Evolutionary conservation across 1,139 yeast genomes (phyloP).

Genomic region (Protomyces inouyei): DNA sequence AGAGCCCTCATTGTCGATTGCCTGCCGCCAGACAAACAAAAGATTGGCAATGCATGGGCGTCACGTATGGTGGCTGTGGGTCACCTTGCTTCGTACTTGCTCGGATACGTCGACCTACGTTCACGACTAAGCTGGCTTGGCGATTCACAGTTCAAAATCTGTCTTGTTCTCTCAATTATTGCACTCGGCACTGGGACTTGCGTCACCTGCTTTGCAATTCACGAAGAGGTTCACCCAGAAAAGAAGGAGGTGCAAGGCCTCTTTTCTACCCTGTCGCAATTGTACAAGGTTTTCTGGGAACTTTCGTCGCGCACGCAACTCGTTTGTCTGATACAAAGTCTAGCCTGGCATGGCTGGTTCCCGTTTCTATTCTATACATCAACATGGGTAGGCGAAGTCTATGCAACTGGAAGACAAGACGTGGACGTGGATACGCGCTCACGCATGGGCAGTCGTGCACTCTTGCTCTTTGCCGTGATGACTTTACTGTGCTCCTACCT

Average conservation of each 20-base stretch:
- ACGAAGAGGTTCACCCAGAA: slow-evolving; percentile 42
- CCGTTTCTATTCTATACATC: slow-evolving; percentile 51
- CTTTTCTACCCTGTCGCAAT: slow-evolving; percentile 1
- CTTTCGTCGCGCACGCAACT: slow-evolving; percentile 45
- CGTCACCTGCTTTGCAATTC: slow-evolving; percentile 43
- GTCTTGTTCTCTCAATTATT: slow-evolving; percentile 47
- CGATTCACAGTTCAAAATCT: slow-evolving; percentile 49
- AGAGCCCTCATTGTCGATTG: slow-evolving; percentile 34
- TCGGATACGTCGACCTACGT: slow-evolving; percentile 47
- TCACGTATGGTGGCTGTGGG: slow-evolving; percentile 61
- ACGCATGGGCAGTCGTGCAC: slow-evolving; percentile 38
- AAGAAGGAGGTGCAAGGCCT: slow-evolving; percentile 35
- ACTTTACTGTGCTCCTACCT: slow-evolving; percentile 39
- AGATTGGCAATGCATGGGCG: slow-evolving; percentile 65
- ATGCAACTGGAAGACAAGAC: slow-evolving; percentile 33
- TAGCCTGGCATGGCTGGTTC: slow-evolving; percentile 50
- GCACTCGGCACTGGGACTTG: slow-evolving; percentile 43
- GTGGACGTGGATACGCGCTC: slow-evolving; percentile 31
- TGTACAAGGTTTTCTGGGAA: slow-evolving; percentile 38
- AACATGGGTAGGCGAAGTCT: slow-evolving; percentile 45
- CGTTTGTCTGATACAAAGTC: slow-evolving; percentile 47
- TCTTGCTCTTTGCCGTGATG: slow-evolving; percentile 40
- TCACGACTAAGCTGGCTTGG: slow-evolving; percentile 42
- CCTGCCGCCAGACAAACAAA: slow-evolving; percentile 47
- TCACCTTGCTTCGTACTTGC: slow-evolving; percentile 51